Evolutionary conservation across 768 basidiomycete species (phyloP), one percentile per base, ranked within the genome.

Genomic region (Russula foetens): DNA sequence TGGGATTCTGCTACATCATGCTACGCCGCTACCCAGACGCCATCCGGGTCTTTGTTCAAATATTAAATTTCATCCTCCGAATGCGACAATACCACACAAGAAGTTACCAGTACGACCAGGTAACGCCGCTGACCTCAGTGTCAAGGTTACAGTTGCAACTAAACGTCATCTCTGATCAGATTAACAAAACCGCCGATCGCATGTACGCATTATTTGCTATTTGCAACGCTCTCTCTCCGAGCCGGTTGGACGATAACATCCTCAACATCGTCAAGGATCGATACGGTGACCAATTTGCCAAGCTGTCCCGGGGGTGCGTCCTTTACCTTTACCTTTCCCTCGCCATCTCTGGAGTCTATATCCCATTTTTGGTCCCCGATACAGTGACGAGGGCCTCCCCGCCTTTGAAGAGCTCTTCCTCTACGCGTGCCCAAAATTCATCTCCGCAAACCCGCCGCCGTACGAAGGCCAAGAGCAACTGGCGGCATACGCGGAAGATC

Each of bases 131-230:
- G 7, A 29, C 19, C n/a, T 9, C 21, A 14, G 7, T 14, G 6
- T 28, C 31, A 11, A 47, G 28, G 24, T n/a, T n/a, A n/a, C n/a
- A n/a, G 35, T 26, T 14, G 56, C 19, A 48, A n/a, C 4, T 51
- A 31, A 46, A 26, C 41, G 19, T 17, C 57, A n/a, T 44, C 2
- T 38, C n/a, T 48, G 8, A 39, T 39, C 67, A 92, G 90, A 97
- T 99, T 74, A 93, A 88, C 76, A 98, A 98, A 79, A 95, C 90
- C 19, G 95, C 92, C 3, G 97, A 99, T 70, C 79, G 97, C 48
- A 99, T 98, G 95, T 96, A 98, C 68, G 94, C 94, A 6, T 74
- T 99, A 33, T 90, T 98, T 63, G 92, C 94, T 7, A 84, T 99
- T 61, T 96, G 93, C 76, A 89, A 92, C 66, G 88, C 91, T 1